Evolutionary conservation across 2,329 filamentous ascomycete genomes (phyloP), one percentile per base, ranked within the genome.

Genomic region (Talaromyces sp.): DNA sequence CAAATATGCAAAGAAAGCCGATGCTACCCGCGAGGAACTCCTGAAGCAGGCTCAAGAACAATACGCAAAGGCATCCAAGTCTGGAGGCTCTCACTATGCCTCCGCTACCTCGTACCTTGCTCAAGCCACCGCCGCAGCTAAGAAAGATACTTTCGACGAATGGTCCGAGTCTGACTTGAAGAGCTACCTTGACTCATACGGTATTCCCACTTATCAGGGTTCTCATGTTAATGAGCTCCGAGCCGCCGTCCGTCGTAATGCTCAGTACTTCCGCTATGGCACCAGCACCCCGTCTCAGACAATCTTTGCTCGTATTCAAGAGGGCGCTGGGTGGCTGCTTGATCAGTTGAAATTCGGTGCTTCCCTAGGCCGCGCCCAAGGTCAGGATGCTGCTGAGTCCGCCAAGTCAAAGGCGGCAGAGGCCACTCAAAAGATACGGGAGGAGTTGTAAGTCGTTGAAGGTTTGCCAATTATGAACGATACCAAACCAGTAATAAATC

Each of bases 141-240:
- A 91, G 80, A 81, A 87, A 57, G 82, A 78, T 27, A 82, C 85
- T 1, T 94, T 94, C 68, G 87, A 92, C 61, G 86, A 86, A 0
- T 94, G 91, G 91, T 90, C 83, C 27, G 81, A 84, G 59, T 84
- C 82, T 47, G 90, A 94, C 31, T 81, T 95, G 67, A 93, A 94
- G 82, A 81, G 86, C 1, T 94, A 93, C 73, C 85, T 94, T 7
- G 91, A 94, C 74, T 90, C 87, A 67, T 94, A 92, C 69, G 91
- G 91, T 43, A 81, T 94, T 47, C 83, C 85, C 62, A 80, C 85
- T 47, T 89, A 88, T 50, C 89, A 92, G 74, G 88, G 88, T 6
- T 88, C 87, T 19, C 89, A 81, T 65, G 71, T 87, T 64, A 89
- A 93, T 66, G 85, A 92, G 73, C 82, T 94, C 22, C 86, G 87